Percentiles rank a stretch among this genome's conserved stretches.
These are phyloP conservation scores for Pelargonium nanum DNA, from an alignment of 345 rosid species.

Conservation along the genomic window DNA sequence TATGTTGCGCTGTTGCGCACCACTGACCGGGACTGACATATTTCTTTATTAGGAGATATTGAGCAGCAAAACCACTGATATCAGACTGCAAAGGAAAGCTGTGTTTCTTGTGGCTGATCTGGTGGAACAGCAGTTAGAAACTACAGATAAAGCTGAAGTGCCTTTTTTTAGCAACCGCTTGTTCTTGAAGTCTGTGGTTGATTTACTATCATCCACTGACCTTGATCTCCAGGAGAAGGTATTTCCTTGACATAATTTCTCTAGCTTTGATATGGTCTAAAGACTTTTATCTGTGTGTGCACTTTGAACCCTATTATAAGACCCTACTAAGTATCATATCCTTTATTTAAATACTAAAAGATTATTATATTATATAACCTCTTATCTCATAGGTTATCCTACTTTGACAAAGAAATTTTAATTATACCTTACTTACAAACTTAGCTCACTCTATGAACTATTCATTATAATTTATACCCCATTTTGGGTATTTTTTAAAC, in stretches of 20 bases:
- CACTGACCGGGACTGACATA: neutral
- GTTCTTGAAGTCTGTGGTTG: slow-evolving; percentile 72
- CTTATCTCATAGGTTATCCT: no score
- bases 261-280: no score
- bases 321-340: no score
- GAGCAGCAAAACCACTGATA: slow-evolving; percentile 45
- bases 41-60: slow-evolving; percentile 14
- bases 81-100: slow-evolving; percentile 65
- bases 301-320: no score
- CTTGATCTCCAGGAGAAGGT: slow-evolving; percentile 96
- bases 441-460: no score
- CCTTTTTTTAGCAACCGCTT: slow-evolving; percentile 41
- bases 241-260: neutral
- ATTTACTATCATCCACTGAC: slow-evolving; percentile 45
- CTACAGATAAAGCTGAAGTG: slow-evolving; percentile 29
- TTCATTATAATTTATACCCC: no score
- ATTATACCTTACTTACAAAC: no score
- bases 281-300: no score
- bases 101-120: slow-evolving; percentile 74
- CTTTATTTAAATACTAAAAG: no score
- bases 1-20: neutral
- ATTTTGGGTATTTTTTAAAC: no score
- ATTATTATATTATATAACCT: no score
- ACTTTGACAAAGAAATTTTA: no score
- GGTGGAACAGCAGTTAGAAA: slow-evolving; percentile 49